These are phyloP conservation scores for Plasmodium adleri DNA, from an alignment of 169 alveolate genomes.

Conservation along the genomic window DNA sequence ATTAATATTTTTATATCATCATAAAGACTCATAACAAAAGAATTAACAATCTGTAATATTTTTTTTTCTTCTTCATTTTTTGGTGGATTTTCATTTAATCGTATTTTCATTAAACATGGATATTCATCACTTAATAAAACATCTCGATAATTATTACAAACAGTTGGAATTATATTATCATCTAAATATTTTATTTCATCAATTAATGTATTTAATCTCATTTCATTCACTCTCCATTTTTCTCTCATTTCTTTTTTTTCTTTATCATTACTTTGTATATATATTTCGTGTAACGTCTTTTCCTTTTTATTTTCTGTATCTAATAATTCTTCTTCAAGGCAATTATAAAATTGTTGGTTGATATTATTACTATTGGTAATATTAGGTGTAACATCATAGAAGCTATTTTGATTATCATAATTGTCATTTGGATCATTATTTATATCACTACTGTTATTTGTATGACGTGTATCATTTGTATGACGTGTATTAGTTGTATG, in stretches of 20 bases:
- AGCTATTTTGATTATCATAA: not conserved
- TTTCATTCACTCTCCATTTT: constrained; percentile 71
- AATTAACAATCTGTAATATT: constrained; percentile 55
- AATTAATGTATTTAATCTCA: constrained; percentile 51
- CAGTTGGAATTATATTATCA: constrained; percentile 47
- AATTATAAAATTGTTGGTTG: constrained; percentile 36
- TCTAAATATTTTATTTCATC: constrained; percentile 50
- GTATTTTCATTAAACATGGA: constrained; percentile 45
- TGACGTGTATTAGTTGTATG: not conserved
- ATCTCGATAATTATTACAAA: constrained; percentile 76
- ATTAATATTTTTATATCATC: constrained; percentile 78
- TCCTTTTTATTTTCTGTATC: constrained; percentile 4
- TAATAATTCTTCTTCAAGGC: constrained; percentile 50
- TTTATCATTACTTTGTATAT: constrained; percentile 17
- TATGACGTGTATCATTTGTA: not conserved
- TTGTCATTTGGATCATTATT: not conserved
- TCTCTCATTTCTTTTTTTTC: constrained; percentile 65
- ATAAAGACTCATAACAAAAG: constrained; percentile 77
- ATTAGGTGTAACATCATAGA: constrained; percentile 3
- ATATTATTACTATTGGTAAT: not conserved
- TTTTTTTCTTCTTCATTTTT: constrained; percentile 47
- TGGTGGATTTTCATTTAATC: constrained; percentile 49
- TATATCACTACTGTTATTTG: not conserved
- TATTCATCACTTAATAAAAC: constrained; percentile 71
- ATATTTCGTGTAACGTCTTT: constrained; percentile 23